These are phyloP conservation scores for Aspergillus pseudoglaucus DNA, from an alignment of 2,329 filamentous ascomycete species.

Conservation along the genomic window DNA sequence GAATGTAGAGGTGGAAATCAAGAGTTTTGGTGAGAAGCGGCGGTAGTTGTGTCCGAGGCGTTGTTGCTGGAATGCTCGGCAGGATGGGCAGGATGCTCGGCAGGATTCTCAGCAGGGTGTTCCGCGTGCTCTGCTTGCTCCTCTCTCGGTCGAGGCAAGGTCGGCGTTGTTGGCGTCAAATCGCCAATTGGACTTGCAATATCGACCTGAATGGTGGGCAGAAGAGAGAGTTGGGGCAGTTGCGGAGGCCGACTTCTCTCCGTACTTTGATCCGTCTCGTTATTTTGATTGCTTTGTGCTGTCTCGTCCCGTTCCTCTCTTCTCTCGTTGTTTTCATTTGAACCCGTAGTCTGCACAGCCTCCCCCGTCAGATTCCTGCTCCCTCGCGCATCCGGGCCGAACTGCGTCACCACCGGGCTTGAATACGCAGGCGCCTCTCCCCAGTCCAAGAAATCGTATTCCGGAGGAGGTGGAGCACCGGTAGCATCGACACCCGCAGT, in stretches of 20 bases:
- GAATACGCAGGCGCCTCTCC: constrained; percentile 39
- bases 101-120: not conserved
- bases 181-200: constrained; percentile 20
- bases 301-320: not conserved
- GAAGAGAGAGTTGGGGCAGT: constrained; percentile 13
- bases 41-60: not conserved
- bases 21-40: not conserved
- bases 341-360: not conserved
- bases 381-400: not conserved
- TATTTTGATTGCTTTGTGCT: not conserved
- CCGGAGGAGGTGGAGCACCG: constrained; percentile 33
- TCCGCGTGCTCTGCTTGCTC: not conserved
- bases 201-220: constrained; percentile 29
- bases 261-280: not conserved
- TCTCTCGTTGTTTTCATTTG: not conserved
- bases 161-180: constrained; percentile 18
- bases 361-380: not conserved
- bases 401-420: constrained; percentile 15
- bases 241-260: constrained; percentile 7
- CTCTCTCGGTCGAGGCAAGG: constrained; percentile 6
- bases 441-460: constrained; percentile 38
- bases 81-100: not conserved
- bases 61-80: not conserved
- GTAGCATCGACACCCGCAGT: constrained; percentile 24
- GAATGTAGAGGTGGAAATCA: not conserved